Evolutionary conservation across 306 rosid species (phyloP), one percentile per base, ranked within the genome.

Genomic region (Rosa multiflora): DNA sequence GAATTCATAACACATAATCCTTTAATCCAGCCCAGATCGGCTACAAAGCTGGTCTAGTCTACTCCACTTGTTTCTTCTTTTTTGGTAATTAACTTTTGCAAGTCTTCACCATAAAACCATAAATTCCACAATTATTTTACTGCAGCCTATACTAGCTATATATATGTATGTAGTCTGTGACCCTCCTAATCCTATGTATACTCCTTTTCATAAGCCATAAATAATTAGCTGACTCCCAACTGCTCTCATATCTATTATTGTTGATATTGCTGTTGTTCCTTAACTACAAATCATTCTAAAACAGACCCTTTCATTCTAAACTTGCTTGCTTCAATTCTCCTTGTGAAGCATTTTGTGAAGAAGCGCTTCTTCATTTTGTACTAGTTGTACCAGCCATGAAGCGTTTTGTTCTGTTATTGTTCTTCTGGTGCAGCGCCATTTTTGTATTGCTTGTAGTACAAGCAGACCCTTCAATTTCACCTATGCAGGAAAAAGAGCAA

Each of bases 401-500:
- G 68, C 18, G 7, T 29, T 62, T 4, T 51, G 32, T 81, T 72
- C 85, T 78, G 51, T 18, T 73, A 11, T 47, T 72, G 12, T 56
- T 72, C 13, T 77, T 46, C 17, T 80, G 44, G 21, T 23, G 75
- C 52, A 29, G 47, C 13, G 14, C 49, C 35, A 68, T 66, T 37
- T 75, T 55, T 9, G 77, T 74, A n/a, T 32, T 72, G 20, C 43
- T 63, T 74, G 53, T 26, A 49, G 82, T 78, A 29, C 81, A 55
- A 72, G 44, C 21, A 44, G 76, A 40, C 39, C 44, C 62, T 44
- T 39, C 83, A 72, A 1, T 70, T 17, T 72, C 90, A 55, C 84
- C 90, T 68, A 89, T 86, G 92, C 74, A 76, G 74, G 79, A 52
- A 37, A 35, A 76, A 73, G 90, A 89, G 86, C 76, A 83, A 72